These are phyloP conservation scores for Lentinus polychrous DNA, from an alignment of 1,284 basidiomycete species.

Conservation along the genomic window DNA sequence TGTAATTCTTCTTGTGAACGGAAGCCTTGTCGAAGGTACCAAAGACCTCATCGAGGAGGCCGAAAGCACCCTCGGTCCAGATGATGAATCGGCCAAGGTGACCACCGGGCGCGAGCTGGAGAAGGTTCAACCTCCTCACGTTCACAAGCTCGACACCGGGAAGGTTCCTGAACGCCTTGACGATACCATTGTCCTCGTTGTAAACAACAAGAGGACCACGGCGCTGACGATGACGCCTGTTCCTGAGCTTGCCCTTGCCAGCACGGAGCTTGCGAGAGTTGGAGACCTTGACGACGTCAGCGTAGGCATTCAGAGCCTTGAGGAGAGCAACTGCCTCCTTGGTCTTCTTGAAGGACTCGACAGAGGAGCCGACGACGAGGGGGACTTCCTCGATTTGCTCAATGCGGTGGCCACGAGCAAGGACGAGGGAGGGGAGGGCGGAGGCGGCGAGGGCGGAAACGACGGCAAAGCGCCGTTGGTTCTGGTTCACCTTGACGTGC, in stretches of 20 bases:
- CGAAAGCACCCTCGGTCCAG: constrained; percentile 97
- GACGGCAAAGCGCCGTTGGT: constrained; percentile 97
- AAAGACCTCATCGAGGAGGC: constrained; percentile 90
- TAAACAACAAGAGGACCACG: constrained; percentile 98
- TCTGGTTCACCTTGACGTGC: constrained; percentile 99
- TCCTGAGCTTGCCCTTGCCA: constrained; percentile 96
- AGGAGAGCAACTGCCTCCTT: constrained; percentile 96
- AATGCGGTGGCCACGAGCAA: constrained; percentile 98
- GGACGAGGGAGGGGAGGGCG: constrained; percentile 95
- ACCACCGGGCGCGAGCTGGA: constrained; percentile 99
- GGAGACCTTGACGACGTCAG: constrained; percentile 94
- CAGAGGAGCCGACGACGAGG: constrained; percentile 76
- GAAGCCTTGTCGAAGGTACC: constrained; percentile 87
- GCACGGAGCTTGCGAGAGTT: constrained; percentile 97
- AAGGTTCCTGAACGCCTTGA: constrained; percentile 97
- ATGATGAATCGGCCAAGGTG: constrained; percentile 99
- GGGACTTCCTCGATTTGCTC: constrained; percentile 97
- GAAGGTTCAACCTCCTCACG: constrained; percentile 92
- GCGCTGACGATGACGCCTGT: constrained; percentile 95
- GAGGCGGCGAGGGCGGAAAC: constrained; percentile 98
- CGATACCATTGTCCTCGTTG: constrained; percentile 96
- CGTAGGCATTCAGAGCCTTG: constrained; percentile 87
- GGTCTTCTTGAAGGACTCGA: constrained; percentile 93
- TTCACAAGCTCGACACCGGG: constrained; percentile 98
- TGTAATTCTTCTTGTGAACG: constrained; percentile 89